A percentile compares a stretch with the other conserved stretches of the same genome.
Conservation (phyloP, 441 rosid genomes). For the Pelargonium australe region DNA sequence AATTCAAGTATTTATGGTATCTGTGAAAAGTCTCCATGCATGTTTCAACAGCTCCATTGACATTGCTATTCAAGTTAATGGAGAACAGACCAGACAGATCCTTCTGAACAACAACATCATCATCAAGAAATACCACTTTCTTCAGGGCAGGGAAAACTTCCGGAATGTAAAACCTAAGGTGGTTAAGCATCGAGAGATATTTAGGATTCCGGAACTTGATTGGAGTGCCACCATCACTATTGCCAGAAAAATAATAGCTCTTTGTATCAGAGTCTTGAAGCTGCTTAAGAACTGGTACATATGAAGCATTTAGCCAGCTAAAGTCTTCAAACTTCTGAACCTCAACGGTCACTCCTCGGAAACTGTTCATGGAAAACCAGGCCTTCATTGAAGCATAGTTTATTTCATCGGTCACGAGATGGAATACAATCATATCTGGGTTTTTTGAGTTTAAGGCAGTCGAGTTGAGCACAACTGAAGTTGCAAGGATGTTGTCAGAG, state of each 20-base stretch:
- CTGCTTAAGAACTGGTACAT: conserved; percentile 95
- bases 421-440: conserved; percentile 74
- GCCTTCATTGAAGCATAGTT: conserved; percentile 87
- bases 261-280: conserved; percentile 94
- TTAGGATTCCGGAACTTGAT: conserved; percentile 91
- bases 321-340: conserved; percentile 95
- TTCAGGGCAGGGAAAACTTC: conserved; percentile 73
- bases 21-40: conserved; percentile 96
- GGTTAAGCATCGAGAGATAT: conserved; percentile 80
- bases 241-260: conserved; percentile 88
- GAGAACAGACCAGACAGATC: conserved; percentile 59
- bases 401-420: conserved; percentile 87
- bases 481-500: conserved; percentile 79
- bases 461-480: conserved; percentile 79
- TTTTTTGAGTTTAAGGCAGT: conserved; percentile 48
- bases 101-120: conserved; percentile 84
- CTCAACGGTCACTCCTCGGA: conserved; percentile 73
- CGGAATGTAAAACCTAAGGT: conserved; percentile 82
- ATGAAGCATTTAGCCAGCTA: conserved; percentile 91
- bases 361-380: conserved; percentile 70
- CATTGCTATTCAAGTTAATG: conserved; percentile 58
- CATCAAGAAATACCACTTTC: conserved; percentile 82
- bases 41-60: conserved; percentile 95
- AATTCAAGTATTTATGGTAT: conserved; percentile 61
- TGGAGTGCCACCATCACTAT: conserved; percentile 64